A percentile compares a stretch with the other conserved stretches of the same genome.
Evolutionary conservation across 2,329 filamentous ascomycete species (phyloP).

Genomic region (Fusarium continuum): DNA sequence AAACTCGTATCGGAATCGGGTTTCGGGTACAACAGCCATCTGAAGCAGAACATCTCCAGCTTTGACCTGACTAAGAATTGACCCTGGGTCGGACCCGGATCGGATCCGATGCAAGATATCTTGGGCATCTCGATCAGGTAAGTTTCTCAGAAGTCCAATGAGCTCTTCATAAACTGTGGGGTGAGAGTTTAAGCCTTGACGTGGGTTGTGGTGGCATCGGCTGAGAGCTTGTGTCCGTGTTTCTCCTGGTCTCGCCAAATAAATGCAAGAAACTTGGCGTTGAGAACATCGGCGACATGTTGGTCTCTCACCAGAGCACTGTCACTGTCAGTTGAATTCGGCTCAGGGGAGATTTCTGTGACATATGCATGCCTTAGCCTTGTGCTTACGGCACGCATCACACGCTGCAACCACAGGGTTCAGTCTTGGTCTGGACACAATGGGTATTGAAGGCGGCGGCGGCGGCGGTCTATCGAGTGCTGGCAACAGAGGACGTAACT

Average conservation of each 20-base stretch:
- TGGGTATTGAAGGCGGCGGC: not conserved
- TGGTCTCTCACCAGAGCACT: constrained; percentile 44
- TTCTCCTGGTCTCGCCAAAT: constrained; percentile 32
- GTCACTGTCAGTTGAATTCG: not conserved
- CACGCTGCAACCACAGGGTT: constrained; percentile 28
- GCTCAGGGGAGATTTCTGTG: too few species aligned
- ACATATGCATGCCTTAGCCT: constrained; percentile 29
- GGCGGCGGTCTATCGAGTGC: not conserved
- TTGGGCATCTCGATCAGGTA: constrained; percentile 46
- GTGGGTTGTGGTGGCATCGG: not conserved
- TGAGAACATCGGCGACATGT: constrained; percentile 35
- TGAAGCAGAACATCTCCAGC: constrained; percentile 52
- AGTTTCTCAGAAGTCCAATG: constrained; percentile 16
- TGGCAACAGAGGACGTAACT: constrained; percentile 2
- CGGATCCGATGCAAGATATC: constrained; percentile 49
- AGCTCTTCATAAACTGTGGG: constrained; percentile 28
- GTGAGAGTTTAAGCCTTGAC: not conserved
- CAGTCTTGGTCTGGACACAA: not conserved
- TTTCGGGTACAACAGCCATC: constrained; percentile 50
- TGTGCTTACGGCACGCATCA: constrained; percentile 31
- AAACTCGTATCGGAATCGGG: constrained; percentile 52
- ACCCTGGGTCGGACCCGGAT: constrained; percentile 44
- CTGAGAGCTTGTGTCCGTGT: constrained; percentile 28
- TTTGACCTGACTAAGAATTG: constrained; percentile 48
- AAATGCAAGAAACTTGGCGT: constrained; percentile 27